Evolutionary conservation across 768 basidiomycete genomes (phyloP), one percentile per base, ranked within the genome.

Genomic region (Auricularia cornea): DNA sequence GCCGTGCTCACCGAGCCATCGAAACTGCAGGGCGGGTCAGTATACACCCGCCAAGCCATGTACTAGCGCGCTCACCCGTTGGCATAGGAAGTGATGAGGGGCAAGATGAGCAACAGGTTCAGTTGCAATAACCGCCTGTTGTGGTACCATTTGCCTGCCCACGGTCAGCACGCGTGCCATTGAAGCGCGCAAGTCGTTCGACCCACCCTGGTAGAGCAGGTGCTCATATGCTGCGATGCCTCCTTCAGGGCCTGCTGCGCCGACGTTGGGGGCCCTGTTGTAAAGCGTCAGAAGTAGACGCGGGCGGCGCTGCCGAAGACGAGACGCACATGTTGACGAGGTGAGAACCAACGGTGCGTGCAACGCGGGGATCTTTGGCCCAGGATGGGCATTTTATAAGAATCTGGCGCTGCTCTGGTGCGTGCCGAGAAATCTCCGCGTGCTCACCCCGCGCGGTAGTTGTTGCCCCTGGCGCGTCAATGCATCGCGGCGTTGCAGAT

Each of bases 131-230:
- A 59, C n/a, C 64, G 59, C 41, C 59, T 28, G 52, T 67, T 65
- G 20, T 54, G 23, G 33, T 35, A 65, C 66, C 66, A 67, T 60
- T 60, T 48, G 26, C 66, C 66, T 41, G 64, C 28, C 10, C 5
- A 20, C 44, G 20, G 10, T 29, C 54, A 31, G 54, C n/a, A 16
- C 26, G 26, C 4, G 6, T 26, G 11, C 11, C 20, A 52, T n/a
- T 29, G 26, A 20, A 31, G 51, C 51, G 10, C 51, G 16, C 51
- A 52, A 52, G 51, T 28, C 26, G 51, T 23, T 52, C 10, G 16
- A 29, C 54, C 8, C 60, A 88, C 89, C 71, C 84, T 88, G 59
- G 85, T 88, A 16, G 86, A 87, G 29, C 88, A 88, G 12, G 88
- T 89, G 70, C 89, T 86, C 54, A 26, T 66, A 90, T 83, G 59